Percentiles rank a stretch among this genome's conserved stretches.
Conservation (phyloP, 176 grass and related monocot species). For the Chloris gayana region DNA sequence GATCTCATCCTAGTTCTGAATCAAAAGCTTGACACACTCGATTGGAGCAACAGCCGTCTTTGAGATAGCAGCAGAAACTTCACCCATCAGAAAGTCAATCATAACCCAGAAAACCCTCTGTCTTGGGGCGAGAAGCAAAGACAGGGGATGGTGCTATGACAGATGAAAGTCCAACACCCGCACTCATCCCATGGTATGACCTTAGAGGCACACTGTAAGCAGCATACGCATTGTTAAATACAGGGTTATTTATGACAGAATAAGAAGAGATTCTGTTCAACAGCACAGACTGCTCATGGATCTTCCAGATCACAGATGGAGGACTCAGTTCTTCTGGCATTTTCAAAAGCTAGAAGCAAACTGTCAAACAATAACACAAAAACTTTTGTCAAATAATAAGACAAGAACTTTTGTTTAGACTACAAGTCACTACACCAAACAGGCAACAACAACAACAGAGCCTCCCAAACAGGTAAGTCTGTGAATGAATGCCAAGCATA, state of each 20-base stretch:
- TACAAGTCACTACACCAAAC: not conserved
- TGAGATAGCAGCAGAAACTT: too few relatives aligned
- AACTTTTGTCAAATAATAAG: too few relatives aligned
- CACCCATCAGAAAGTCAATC: too few relatives aligned
- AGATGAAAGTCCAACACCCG: too few relatives aligned
- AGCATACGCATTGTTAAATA: constrained; percentile 36
- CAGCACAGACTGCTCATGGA: constrained; percentile 51
- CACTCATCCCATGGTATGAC: too few relatives aligned
- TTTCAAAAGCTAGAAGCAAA: not conserved
- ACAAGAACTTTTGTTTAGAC: not conserved
- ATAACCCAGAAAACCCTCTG: too few relatives aligned
- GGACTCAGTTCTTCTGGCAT: constrained; percentile 41
- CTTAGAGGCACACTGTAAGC: not conserved
- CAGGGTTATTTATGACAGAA: constrained; percentile 24
- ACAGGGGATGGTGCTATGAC: too few relatives aligned
- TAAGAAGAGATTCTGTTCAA: constrained; percentile 44
- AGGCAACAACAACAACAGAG: too few relatives aligned
- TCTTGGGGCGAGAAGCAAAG: too few relatives aligned
- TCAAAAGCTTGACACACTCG: too few relatives aligned
- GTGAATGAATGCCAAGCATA: not conserved
- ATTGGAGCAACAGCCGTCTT: too few relatives aligned
- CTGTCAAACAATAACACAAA: too few relatives aligned
- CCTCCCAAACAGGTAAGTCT: not conserved
- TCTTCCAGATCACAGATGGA: constrained; percentile 46
- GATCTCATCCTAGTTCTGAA: constrained; percentile 70